These are phyloP conservation scores for Corynascus novoguineensis DNA, from an alignment of 495 filamentous ascomycete species.

Conservation along the genomic window DNA sequence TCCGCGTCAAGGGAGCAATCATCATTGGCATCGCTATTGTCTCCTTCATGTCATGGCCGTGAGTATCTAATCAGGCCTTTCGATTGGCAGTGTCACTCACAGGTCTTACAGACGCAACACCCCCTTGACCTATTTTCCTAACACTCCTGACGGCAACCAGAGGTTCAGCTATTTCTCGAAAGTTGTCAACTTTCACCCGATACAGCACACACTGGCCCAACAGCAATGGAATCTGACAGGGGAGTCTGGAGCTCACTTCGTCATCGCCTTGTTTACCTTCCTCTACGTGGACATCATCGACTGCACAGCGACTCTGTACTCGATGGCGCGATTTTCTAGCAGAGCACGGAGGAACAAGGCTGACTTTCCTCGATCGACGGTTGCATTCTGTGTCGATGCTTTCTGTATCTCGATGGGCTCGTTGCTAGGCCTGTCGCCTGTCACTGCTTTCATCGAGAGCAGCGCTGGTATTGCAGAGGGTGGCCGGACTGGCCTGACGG, in stretches of 20 bases:
- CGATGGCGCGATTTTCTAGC: conserved; percentile 73
- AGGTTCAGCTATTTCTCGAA: conserved; percentile 74
- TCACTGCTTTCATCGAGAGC: conserved; percentile 78
- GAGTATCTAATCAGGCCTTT: conserved; percentile 21
- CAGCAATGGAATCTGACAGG: conserved; percentile 60
- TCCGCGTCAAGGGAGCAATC: conserved; percentile 70
- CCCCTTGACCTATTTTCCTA: conserved; percentile 70
- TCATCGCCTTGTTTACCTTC: conserved; percentile 74
- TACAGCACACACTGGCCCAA: conserved; percentile 56
- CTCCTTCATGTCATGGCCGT: conserved; percentile 76
- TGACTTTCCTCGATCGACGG: conserved; percentile 62
- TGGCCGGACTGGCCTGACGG: conserved; percentile 71
- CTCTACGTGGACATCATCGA: conserved; percentile 80
- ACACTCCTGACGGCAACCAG: conserved; percentile 56
- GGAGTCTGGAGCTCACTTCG: conserved; percentile 54
- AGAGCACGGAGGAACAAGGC: conserved; percentile 50
- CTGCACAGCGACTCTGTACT: conserved; percentile 62
- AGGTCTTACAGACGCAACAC: conserved; percentile 50
- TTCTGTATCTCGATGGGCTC: conserved; percentile 75
- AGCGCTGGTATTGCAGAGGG: conserved; percentile 80
- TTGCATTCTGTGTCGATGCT: conserved; percentile 60
- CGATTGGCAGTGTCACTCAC: neutral
- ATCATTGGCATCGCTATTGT: conserved; percentile 78
- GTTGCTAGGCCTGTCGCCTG: conserved; percentile 67
- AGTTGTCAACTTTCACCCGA: conserved; percentile 72